Conservation (phyloP, 768 basidiomycete species). For the Lentinula sp. region DNA sequence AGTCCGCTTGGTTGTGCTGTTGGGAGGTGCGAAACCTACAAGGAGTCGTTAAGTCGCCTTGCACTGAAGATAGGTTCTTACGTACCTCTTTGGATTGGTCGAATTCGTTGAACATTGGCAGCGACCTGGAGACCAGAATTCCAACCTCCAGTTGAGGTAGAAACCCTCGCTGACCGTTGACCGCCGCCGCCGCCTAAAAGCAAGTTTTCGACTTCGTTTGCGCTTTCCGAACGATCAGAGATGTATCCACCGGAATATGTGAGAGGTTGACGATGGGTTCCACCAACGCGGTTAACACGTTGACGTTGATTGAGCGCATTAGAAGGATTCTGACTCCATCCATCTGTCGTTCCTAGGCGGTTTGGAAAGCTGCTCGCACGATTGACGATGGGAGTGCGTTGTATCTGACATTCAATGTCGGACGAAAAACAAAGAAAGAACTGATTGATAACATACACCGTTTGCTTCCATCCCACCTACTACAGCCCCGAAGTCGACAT, state of each 20-base stretch:
- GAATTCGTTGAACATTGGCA: constrained; percentile 11
- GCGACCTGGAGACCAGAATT: constrained; percentile 15
- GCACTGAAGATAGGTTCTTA: background rate
- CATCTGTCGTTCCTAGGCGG: constrained; percentile 12
- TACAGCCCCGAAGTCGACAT: constrained; percentile 45
- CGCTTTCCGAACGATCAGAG: constrained; percentile 61
- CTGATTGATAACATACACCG: constrained; percentile 35
- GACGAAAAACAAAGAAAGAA: background rate
- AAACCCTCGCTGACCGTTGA: constrained; percentile 13
- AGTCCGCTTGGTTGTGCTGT: background rate
- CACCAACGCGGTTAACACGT: constrained; percentile 23
- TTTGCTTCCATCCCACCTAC: constrained; percentile 62
- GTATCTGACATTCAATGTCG: constrained; percentile 39
- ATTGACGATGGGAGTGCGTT: constrained; percentile 60
- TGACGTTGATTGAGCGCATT: constrained; percentile 22
- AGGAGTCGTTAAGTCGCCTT: background rate
- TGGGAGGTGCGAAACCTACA: constrained; percentile 4
- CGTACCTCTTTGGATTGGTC: constrained; percentile 14
- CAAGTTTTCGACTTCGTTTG: constrained; percentile 68
- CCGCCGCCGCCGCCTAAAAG: constrained; percentile 28
- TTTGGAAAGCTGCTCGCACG: constrained; percentile 29
- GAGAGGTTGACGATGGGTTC: constrained; percentile 41
- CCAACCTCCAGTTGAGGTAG: constrained; percentile 29
- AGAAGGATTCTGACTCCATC: constrained; percentile 16
- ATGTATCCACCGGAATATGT: constrained; percentile 34